Evolutionary conservation across 257 asterid species (phyloP).

Genomic region (Solanum chiquidenum): DNA sequence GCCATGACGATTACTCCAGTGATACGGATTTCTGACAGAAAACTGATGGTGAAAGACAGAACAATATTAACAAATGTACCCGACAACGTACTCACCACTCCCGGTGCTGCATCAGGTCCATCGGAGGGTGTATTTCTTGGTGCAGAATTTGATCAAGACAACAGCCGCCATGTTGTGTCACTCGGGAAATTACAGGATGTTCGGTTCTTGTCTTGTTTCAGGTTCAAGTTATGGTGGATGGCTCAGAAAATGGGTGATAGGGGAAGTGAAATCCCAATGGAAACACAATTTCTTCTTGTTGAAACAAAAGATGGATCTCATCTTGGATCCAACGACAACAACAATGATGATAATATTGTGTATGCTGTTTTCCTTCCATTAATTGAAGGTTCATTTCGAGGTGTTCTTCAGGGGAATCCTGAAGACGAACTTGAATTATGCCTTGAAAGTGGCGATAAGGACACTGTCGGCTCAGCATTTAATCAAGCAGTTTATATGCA

Average conservation of each 20-base stretch:
- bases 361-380: slow-evolving; percentile 65
- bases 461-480: slow-evolving; percentile 30
- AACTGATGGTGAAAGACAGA: slow-evolving; percentile 20
- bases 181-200: slow-evolving; percentile 35
- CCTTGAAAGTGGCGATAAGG: slow-evolving; percentile 61
- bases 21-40: slow-evolving; percentile 15
- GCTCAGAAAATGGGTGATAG: slow-evolving; percentile 77
- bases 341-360: slow-evolving; percentile 25
- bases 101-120: slow-evolving; percentile 25
- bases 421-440: slow-evolving; percentile 57
- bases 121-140: slow-evolving; percentile 33
- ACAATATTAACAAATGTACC: slow-evolving; percentile 25
- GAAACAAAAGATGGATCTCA: slow-evolving; percentile 52
- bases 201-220: slow-evolving; percentile 65
- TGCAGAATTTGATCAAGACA: slow-evolving; percentile 15
- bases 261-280: slow-evolving; percentile 68
- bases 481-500: slow-evolving; percentile 49
- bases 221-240: slow-evolving; percentile 96
- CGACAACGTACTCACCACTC: slow-evolving; percentile 19
- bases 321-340: slow-evolving; percentile 30
- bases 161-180: slow-evolving; percentile 23
- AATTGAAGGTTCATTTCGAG: slow-evolving; percentile 64
- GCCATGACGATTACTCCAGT: slow-evolving; percentile 23
- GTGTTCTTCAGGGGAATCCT: slow-evolving; percentile 65
- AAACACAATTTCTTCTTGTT: slow-evolving; percentile 61